Conservation (phyloP, 345 rosid genomes). For the Sonneratia caseolaris region DNA sequence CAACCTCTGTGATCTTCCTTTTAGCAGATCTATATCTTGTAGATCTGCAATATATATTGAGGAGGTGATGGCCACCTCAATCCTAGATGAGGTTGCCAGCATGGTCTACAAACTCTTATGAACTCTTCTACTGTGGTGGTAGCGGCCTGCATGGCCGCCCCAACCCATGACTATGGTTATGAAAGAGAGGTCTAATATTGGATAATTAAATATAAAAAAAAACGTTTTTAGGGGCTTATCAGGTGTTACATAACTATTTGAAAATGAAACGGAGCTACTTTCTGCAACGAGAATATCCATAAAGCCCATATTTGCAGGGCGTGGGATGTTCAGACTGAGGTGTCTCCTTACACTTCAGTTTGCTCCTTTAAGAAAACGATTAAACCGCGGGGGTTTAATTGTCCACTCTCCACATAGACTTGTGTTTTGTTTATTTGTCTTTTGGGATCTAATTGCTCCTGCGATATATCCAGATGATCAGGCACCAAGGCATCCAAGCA, state of each 20-base stretch:
- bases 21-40: neutral
- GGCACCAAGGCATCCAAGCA: neutral
- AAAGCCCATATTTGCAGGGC: neutral
- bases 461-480: neutral
- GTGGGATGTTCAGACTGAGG: neutral
- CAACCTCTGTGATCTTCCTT: neutral
- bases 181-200: no score
- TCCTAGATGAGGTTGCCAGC: neutral
- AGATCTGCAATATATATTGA: neutral
- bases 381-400: neutral
- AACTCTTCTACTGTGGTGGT: neutral
- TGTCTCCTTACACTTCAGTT: neutral
- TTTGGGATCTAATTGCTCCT: neutral
- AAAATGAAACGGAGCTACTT: neutral
- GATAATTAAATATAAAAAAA: no score
- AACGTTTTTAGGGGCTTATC: neutral
- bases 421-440: neutral
- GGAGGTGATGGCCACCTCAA: neutral
- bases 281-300: neutral
- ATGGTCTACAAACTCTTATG: neutral
- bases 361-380: neutral
- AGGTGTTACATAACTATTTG: neutral
- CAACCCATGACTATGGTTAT: no score
- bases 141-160: neutral
- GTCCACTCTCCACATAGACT: neutral